These are phyloP conservation scores for Fennellomyces sp. DNA, from an alignment of 371 early-diverging fungal genomes.

Conservation along the genomic window DNA sequence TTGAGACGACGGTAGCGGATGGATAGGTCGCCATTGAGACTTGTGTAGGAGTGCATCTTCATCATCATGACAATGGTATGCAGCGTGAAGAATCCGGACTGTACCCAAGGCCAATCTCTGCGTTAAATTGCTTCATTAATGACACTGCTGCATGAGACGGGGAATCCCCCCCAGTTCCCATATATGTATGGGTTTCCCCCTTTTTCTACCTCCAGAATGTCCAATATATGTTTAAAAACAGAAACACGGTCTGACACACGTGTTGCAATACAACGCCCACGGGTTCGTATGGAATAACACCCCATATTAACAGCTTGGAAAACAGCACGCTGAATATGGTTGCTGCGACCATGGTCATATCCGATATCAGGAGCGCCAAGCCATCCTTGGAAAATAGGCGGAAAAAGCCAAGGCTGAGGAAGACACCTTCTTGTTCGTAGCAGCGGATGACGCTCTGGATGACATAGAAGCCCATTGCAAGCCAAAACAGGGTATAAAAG, in stretches of 20 bases:
- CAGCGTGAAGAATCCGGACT: constrained; percentile 85
- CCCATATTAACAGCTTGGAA: constrained; percentile 59
- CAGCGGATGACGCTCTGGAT: constrained; percentile 71
- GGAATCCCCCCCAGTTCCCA: background rate
- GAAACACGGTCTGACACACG: constrained; percentile 65
- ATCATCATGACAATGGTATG: constrained; percentile 93
- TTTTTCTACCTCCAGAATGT: constrained; percentile 58
- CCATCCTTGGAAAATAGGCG: constrained; percentile 72
- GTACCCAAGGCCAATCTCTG: constrained; percentile 91
- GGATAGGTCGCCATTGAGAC: constrained; percentile 73
- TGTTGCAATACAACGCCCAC: constrained; percentile 71
- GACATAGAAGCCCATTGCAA: constrained; percentile 80
- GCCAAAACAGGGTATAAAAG: constrained; percentile 92
- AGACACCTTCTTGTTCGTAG: constrained; percentile 69
- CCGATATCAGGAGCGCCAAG: constrained; percentile 65
- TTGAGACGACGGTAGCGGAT: constrained; percentile 47
- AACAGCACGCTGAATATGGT: constrained; percentile 63
- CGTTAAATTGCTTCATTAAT: background rate
- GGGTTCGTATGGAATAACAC: constrained; percentile 56
- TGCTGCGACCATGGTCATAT: constrained; percentile 66
- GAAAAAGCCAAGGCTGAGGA: constrained; percentile 63
- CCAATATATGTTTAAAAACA: constrained; percentile 70
- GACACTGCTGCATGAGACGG: background rate
- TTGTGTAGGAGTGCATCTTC: constrained; percentile 93
- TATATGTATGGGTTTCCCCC: background rate